Percentiles rank a stretch among this genome's conserved stretches.
phyloP scores from a whole-genome alignment of 1,284 basidiomycete species.

The Irpex sp. region DNA sequence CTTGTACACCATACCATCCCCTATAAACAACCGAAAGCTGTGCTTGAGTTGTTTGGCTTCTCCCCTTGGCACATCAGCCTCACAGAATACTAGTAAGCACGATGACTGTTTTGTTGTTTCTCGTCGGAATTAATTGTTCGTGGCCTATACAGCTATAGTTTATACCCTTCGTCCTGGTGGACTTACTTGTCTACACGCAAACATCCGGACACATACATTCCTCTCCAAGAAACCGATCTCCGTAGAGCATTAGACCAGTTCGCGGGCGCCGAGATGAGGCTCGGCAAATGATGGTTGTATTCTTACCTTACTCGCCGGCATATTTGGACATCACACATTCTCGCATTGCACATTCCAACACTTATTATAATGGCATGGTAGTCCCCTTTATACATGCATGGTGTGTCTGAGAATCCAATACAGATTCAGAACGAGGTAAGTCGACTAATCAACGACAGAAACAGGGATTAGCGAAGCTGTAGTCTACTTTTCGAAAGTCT shows the following conservation, averaged over 20 bases:
- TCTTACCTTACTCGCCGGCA: not conserved
- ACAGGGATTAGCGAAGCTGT: too few relatives aligned
- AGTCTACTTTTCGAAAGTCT: not conserved
- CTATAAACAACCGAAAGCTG: slow-evolving; percentile 32
- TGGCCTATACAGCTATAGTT: slow-evolving; percentile 2
- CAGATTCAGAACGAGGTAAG: not conserved
- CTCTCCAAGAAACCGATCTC: slow-evolving; percentile 53
- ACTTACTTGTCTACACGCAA: slow-evolving; percentile 1
- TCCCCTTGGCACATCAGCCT: slow-evolving; percentile 78
- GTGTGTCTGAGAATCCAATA: not conserved
- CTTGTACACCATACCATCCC: slow-evolving; percentile 58
- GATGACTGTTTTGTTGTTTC: not conserved
- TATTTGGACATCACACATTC: not conserved
- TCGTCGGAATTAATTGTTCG: not conserved
- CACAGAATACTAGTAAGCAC: slow-evolving; percentile 69
- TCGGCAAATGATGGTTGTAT: slow-evolving; percentile 51
- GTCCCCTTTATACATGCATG: too few relatives aligned
- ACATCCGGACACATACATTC: slow-evolving; percentile 8
- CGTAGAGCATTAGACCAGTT: slow-evolving; percentile 68
- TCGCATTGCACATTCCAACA: not conserved
- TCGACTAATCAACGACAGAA: too few relatives aligned
- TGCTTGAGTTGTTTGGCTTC: slow-evolving; percentile 66
- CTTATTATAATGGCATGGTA: not conserved
- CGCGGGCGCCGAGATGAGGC: slow-evolving; percentile 65
- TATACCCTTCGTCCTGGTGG: slow-evolving; percentile 11